These are phyloP conservation scores for Hygrophila difformis DNA, from an alignment of 257 asterid genomes.

Conservation along the genomic window DNA sequence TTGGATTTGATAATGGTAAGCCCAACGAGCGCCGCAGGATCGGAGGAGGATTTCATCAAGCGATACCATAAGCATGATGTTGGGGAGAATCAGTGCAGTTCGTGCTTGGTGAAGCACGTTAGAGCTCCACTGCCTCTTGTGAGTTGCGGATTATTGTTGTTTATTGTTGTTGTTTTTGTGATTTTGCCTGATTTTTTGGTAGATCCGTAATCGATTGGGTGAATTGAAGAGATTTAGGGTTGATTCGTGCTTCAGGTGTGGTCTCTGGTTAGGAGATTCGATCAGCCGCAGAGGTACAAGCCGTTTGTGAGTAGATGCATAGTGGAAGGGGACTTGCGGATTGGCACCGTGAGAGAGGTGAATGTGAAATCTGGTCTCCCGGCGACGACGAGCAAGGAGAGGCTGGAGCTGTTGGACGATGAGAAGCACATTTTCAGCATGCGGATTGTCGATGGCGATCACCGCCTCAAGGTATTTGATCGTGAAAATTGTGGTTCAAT, in stretches of 20 bases:
- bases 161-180: no score
- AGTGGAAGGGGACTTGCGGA: slow-evolving; percentile 69
- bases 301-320: slow-evolving; percentile 84
- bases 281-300: slow-evolving; percentile 91
- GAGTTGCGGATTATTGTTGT: slow-evolving; percentile 13
- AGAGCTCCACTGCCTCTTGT: slow-evolving; percentile 86
- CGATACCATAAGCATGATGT: slow-evolving; percentile 72
- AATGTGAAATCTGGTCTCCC: slow-evolving; percentile 84
- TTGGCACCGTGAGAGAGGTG: slow-evolving; percentile 83
- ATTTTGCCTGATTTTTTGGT: no score
- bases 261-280: slow-evolving; percentile 87
- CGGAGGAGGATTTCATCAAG: slow-evolving; percentile 60
- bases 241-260: slow-evolving; percentile 44
- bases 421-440: slow-evolving; percentile 67
- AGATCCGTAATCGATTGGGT: no score
- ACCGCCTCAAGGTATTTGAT: slow-evolving; percentile 58
- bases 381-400: slow-evolving; percentile 83
- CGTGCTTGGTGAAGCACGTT: slow-evolving; percentile 70
- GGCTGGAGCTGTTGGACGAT: slow-evolving; percentile 77
- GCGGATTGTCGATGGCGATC: slow-evolving; percentile 92
- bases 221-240: neutral
- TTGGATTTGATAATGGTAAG: slow-evolving; percentile 24
- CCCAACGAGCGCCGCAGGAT: slow-evolving; percentile 45
- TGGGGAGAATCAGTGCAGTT: slow-evolving; percentile 58
- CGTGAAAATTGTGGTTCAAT: no score